Evolutionary conservation across 768 basidiomycete species (phyloP).

Genomic region (Aureoboletus auriporus): DNA sequence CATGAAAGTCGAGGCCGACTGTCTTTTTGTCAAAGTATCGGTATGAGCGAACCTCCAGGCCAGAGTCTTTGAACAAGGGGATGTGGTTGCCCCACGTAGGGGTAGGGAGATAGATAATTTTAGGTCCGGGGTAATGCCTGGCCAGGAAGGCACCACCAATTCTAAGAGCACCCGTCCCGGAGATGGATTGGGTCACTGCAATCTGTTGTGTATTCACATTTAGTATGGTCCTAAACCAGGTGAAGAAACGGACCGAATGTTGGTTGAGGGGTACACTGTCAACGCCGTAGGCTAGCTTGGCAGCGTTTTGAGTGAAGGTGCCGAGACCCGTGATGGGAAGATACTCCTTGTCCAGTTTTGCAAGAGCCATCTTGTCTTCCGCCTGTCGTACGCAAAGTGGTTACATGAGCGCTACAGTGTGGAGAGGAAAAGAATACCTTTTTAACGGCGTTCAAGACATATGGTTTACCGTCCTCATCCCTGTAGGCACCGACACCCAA

Average conservation of each 20-base stretch:
- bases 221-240: neutral
- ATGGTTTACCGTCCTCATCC: conserved; percentile 92
- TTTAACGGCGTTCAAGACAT: conserved; percentile 83
- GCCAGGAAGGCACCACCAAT: conserved; percentile 92
- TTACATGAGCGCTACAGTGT: neutral
- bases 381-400: conserved; percentile 44
- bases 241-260: conserved; percentile 55
- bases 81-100: conserved; percentile 99
- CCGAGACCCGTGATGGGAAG: conserved; percentile 90
- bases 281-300: conserved; percentile 86
- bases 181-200: conserved; percentile 89
- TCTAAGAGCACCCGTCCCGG: conserved; percentile 95
- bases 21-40: conserved; percentile 92
- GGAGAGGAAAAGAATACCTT: conserved; percentile 47
- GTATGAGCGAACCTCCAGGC: conserved; percentile 89
- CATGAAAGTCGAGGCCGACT: conserved; percentile 88
- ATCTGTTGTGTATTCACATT: conserved; percentile 44
- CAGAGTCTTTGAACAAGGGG: conserved; percentile 90
- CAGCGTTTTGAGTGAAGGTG: conserved; percentile 81
- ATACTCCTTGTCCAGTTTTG: conserved; percentile 89
- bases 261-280: conserved; percentile 70
- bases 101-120: conserved; percentile 84
- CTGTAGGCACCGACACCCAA: conserved; percentile 97
- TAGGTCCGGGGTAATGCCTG: conserved; percentile 82
- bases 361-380: conserved; percentile 63